Conservation (phyloP, 2,329 filamentous ascomycete species). For the Talaromyces funiculosus region DNA sequence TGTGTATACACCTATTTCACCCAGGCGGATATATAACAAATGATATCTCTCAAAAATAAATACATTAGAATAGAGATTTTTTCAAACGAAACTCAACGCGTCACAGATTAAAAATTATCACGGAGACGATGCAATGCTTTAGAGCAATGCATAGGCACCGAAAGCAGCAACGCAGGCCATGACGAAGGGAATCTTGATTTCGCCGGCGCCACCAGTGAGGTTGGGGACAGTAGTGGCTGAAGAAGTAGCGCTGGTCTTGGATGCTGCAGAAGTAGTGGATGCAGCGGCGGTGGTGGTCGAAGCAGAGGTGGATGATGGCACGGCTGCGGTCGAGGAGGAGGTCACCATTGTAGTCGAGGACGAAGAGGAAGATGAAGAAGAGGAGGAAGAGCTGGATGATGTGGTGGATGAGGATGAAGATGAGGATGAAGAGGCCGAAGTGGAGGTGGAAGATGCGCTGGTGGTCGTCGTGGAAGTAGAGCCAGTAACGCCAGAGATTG, state of each 20-base stretch:
- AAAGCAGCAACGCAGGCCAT: constrained; percentile 1
- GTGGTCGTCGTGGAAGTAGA: constrained; percentile 19
- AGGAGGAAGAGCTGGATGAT: constrained; percentile 1
- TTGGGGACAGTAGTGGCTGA: constrained; percentile 7
- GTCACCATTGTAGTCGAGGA: background rate
- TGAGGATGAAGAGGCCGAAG: constrained; percentile 23
- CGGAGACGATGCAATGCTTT: background rate
- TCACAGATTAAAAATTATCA: background rate
- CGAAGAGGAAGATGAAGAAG: constrained; percentile 1
- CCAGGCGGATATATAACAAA: background rate
- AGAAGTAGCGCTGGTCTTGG: constrained; percentile 24
- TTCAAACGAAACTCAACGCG: background rate
- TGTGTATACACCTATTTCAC: background rate
- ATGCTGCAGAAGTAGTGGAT: constrained; percentile 16
- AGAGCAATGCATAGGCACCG: background rate
- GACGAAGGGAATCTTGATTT: constrained; percentile 1
- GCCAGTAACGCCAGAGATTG: constrained; percentile 43
- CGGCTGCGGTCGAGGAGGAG: background rate
- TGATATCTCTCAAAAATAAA: background rate
- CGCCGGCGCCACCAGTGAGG: background rate
- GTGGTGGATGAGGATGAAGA: constrained; percentile 16
- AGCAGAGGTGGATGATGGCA: background rate
- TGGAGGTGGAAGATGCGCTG: constrained; percentile 24
- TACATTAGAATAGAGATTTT: background rate
- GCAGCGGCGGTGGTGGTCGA: constrained; percentile 12